Base-by-base conservation (phyloP, 2,329 filamentous ascomycete species). In the Colletotrichum gigasporum region DNA sequence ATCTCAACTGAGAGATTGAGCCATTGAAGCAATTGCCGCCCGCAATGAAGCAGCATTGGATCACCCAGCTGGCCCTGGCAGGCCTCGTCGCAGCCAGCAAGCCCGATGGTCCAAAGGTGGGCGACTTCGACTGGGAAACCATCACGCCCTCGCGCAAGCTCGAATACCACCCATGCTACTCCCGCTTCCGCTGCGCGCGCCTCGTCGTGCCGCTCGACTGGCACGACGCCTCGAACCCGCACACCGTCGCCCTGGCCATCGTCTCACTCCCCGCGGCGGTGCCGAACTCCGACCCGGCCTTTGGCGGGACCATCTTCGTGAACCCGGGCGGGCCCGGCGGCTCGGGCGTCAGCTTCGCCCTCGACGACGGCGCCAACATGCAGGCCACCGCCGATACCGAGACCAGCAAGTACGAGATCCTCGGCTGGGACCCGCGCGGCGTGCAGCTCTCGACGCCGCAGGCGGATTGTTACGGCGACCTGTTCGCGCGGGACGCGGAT, bases 241-340 rank as follows among this genome's bases (percentile, higher is more conserved):
- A 72, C 50, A 74, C 70, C 0, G 74, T 78, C 14, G 73, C 75
- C 6, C 70, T 84, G 32, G 80, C 81, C 59, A 73, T 83, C 62
- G 70, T 78, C 48, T 78, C 76, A 60, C 73, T 78, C 8, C 78
- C 79, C 0, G 80, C 80, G 24, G 64, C 63, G 1, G 81, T 83
- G 3, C 58, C 74, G 8, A 72, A 76, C 20, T 37, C 69, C n/a
- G 75, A 80, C 58, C 72, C 77, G 4, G 64, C 72, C 34, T 83
- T 79, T 54, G 79, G 74, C 37, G 82, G 82, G 16, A 72, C 80
- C 48, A 71, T 83, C 41, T 72, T 83, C 67, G 69, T 71, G 47
- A 83, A 83, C 71, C 81, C 80, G 0, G 82, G 82, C 41, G 82
- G 82, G 0, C 81, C 81, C 0, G 79, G 81, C 26, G 76, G 72